phyloP scores from a whole-genome alignment of 1,284 basidiomycete species.

The Vanrija sp. region DNA sequence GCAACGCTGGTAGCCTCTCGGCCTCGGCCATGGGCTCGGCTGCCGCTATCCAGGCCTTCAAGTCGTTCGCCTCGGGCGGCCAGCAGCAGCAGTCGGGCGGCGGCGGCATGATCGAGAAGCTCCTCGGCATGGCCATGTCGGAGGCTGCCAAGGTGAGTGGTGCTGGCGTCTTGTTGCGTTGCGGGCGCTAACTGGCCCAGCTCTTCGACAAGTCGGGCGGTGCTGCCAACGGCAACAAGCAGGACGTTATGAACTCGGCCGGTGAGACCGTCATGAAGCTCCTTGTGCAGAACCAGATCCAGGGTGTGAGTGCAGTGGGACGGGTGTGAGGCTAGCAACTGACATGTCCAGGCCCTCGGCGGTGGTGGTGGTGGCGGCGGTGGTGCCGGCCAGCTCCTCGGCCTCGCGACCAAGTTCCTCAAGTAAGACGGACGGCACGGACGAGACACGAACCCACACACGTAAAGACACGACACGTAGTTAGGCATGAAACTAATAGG shows the following conservation, averaged over 20 bases:
- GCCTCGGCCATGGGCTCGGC: conserved; percentile 63
- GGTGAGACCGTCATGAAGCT: conserved; percentile 81
- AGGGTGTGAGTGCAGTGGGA: conserved; percentile 30
- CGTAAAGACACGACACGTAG: no score
- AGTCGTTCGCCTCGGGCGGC: conserved; percentile 55
- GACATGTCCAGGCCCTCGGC: conserved; percentile 58
- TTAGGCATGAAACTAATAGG: no score
- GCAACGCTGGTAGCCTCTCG: conserved; percentile 54
- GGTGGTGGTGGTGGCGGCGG: conserved; percentile 63
- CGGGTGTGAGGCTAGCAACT: neutral
- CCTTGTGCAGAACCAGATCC: conserved; percentile 53
- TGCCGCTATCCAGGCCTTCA: conserved; percentile 64
- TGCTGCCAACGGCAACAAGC: conserved; percentile 64
- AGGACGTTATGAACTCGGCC: conserved; percentile 74
- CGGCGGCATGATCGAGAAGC: conserved; percentile 52
- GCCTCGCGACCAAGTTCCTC: conserved; percentile 31
- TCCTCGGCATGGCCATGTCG: conserved; percentile 78
- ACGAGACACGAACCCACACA: no score
- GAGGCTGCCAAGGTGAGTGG: conserved; percentile 53
- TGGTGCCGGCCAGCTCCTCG: conserved; percentile 54
- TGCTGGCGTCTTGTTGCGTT: neutral
- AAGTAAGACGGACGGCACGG: neutral
- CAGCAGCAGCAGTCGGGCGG: conserved; percentile 33
- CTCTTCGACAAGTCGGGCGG: conserved; percentile 68
- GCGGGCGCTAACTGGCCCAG: conserved; percentile 40